A percentile compares a stretch with the other conserved stretches of the same genome.
These are phyloP conservation scores for Papiliotrema nemorosa DNA, from an alignment of 1,284 basidiomycete genomes.

Conservation along the genomic window DNA sequence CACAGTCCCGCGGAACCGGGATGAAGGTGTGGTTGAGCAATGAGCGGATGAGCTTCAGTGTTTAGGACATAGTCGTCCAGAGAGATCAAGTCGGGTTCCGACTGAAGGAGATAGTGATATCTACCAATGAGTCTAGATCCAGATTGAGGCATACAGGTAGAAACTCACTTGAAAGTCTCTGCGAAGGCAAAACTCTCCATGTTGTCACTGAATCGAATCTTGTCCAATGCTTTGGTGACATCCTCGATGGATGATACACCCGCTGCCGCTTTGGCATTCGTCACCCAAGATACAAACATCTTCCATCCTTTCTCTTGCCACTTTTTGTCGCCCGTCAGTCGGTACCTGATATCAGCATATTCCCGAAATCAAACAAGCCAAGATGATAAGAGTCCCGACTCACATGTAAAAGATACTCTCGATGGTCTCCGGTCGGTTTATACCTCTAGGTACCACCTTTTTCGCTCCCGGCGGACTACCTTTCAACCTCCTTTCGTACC, in stretches of 20 bases:
- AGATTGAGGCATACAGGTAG: background rate
- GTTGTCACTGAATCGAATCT: conserved; percentile 32
- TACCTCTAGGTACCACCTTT: conserved; percentile 31
- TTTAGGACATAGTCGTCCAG: conserved; percentile 59
- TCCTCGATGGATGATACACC: conserved; percentile 51
- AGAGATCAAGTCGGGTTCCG: conserved; percentile 54
- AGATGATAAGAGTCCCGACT: conserved; percentile 8
- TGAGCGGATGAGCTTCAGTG: conserved; percentile 51
- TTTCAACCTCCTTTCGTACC: conserved; percentile 36
- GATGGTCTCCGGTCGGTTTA: conserved; percentile 57
- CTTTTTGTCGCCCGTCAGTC: conserved; percentile 55
- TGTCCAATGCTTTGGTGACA: conserved; percentile 47
- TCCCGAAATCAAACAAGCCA: background rate
- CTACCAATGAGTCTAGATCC: conserved; percentile 12
- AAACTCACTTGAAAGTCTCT: conserved; percentile 54
- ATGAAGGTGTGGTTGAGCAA: conserved; percentile 33
- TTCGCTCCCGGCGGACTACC: conserved; percentile 40
- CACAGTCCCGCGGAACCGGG: conserved; percentile 38
- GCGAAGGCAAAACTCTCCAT: conserved; percentile 58
- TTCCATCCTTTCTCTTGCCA: conserved; percentile 60
- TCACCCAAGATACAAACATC: conserved; percentile 58
- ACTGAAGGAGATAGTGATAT: conserved; percentile 53
- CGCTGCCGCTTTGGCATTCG: conserved; percentile 40
- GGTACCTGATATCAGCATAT: conserved; percentile 50
- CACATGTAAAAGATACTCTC: conserved; percentile 55